These are phyloP conservation scores for Monilinia aucupariae DNA, from an alignment of 2,329 filamentous ascomycete species.

Conservation along the genomic window DNA sequence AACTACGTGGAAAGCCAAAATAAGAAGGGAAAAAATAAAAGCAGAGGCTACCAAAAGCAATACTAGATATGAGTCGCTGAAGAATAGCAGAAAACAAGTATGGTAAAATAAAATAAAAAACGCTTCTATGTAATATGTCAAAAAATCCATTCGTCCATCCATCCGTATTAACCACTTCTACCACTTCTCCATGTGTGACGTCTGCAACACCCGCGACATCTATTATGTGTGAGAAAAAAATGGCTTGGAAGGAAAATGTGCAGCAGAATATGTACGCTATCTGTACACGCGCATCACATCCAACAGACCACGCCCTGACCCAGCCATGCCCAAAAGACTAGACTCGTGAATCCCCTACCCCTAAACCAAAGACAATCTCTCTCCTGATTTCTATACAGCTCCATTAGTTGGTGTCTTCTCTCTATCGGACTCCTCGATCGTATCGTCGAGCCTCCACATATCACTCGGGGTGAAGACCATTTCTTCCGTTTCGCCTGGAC, in stretches of 20 bases:
- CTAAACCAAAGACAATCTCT: slow-evolving; percentile 1
- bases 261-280: slow-evolving; percentile 11
- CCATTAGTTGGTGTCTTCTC: slow-evolving; percentile 16
- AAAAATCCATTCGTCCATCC: background rate
- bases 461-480: slow-evolving; percentile 25
- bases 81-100: background rate
- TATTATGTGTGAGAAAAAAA: background rate
- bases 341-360: background rate
- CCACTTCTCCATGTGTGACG: background rate
- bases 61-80: background rate
- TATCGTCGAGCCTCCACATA: slow-evolving; percentile 4
- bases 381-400: background rate
- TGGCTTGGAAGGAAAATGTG: slow-evolving; percentile 4
- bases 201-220: background rate
- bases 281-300: slow-evolving; percentile 6
- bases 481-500: slow-evolving; percentile 31
- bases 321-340: background rate
- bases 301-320: background rate
- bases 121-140: slow-evolving; percentile 9
- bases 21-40: background rate
- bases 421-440: slow-evolving; percentile 11
- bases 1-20: background rate
- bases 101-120: background rate
- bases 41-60: background rate
- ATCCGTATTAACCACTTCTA: background rate